These are phyloP conservation scores for Ogataea polymorpha DNA, from an alignment of 805 yeast genomes.

Conservation along the genomic window DNA sequence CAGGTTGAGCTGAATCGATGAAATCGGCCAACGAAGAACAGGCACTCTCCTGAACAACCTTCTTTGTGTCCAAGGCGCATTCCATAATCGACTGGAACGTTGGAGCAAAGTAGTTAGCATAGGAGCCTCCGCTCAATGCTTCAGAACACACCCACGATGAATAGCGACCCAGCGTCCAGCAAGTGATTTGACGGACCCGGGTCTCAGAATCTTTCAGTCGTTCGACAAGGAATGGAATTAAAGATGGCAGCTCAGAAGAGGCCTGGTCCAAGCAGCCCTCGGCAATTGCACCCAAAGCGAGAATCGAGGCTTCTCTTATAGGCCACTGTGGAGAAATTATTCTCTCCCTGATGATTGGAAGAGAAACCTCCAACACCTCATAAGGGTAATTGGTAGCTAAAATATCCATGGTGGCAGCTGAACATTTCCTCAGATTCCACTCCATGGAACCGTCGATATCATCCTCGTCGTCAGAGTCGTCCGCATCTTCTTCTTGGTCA, in stretches of 20 bases:
- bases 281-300: conserved; percentile 94
- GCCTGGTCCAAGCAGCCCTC: conserved; percentile 79
- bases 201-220: conserved; percentile 73
- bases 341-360: conserved; percentile 73
- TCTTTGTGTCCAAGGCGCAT: conserved; percentile 78
- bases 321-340: conserved; percentile 79
- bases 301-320: conserved; percentile 85
- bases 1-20: conserved; percentile 70
- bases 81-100: conserved; percentile 72
- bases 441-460: conserved; percentile 64
- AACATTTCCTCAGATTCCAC: conserved; percentile 91
- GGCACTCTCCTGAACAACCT: conserved; percentile 94
- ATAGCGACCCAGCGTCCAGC: conserved; percentile 93
- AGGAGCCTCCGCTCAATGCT: conserved; percentile 58
- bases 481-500: conserved; percentile 38
- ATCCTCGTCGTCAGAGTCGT: conserved; percentile 65
- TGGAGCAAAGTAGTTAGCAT: conserved; percentile 67
- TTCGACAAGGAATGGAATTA: conserved; percentile 83
- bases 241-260: conserved; percentile 66
- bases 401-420: conserved; percentile 89
- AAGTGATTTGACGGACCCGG: conserved; percentile 85
- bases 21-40: conserved; percentile 83
- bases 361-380: conserved; percentile 59
- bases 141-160: conserved; percentile 77
- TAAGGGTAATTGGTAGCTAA: conserved; percentile 67